These are phyloP conservation scores for Aspergillus udagawae DNA, from an alignment of 2,329 filamentous ascomycete genomes.

Conservation along the genomic window DNA sequence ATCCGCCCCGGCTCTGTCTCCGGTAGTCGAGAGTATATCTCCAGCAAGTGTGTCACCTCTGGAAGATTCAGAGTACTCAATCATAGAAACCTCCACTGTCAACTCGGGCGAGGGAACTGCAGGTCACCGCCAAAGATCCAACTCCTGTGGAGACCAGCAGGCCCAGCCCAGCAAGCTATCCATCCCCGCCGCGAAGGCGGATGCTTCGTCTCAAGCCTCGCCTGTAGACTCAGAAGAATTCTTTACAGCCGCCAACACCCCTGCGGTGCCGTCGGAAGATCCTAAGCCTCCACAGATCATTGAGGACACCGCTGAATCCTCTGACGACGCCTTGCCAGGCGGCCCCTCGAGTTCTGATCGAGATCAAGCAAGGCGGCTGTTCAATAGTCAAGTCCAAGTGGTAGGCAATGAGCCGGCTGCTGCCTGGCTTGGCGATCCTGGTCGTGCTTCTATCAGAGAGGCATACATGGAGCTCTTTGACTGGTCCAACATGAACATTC, in stretches of 20 bases:
- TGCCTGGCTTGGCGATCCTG: slow-evolving; percentile 71
- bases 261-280: slow-evolving; percentile 31
- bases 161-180: slow-evolving; percentile 20
- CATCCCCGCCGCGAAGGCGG: slow-evolving; percentile 20
- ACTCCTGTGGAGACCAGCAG: slow-evolving; percentile 21
- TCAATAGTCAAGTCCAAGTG: slow-evolving; percentile 73
- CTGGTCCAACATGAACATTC: slow-evolving; percentile 75
- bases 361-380: slow-evolving; percentile 77
- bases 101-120: slow-evolving; percentile 5
- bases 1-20: slow-evolving; percentile 19
- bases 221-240: slow-evolving; percentile 41
- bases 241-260: slow-evolving; percentile 43
- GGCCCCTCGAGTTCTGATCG: slow-evolving; percentile 61
- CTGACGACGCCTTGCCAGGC: slow-evolving; percentile 17
- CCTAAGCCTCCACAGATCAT: slow-evolving; percentile 14
- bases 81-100: neutral
- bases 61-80: slow-evolving; percentile 8
- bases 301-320: slow-evolving; percentile 15
- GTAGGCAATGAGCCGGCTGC: slow-evolving; percentile 76
- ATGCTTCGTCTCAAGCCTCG: slow-evolving; percentile 30
- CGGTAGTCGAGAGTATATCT: slow-evolving; percentile 26
- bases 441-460: slow-evolving; percentile 52
- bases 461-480: slow-evolving; percentile 95
- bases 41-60: slow-evolving; percentile 9
- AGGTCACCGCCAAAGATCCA: slow-evolving; percentile 9